Percentiles rank a stretch among this genome's conserved stretches.
Evolutionary conservation across 139 green algal species (phyloP).

Genomic region (Chlorella sp.): DNA sequence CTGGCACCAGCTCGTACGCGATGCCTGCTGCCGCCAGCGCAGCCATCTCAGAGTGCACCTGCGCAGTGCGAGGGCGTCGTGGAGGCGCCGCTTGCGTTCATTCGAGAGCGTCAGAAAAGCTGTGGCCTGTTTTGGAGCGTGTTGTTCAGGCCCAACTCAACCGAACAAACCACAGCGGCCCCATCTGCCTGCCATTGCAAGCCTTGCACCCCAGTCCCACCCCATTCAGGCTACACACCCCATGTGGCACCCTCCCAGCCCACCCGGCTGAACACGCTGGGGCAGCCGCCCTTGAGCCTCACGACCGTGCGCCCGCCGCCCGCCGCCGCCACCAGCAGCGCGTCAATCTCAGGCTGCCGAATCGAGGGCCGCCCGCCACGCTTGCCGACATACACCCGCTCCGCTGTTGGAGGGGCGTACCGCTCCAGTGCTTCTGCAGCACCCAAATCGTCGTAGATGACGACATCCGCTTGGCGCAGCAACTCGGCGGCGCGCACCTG

Average conservation of each 20-base stretch:
- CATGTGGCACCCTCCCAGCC: too few relatives aligned
- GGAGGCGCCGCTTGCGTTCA: too few relatives aligned
- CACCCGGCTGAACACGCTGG: conserved; percentile 73
- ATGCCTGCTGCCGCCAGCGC: conserved; percentile 60
- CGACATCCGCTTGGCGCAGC: background rate
- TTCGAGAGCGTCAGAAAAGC: too few relatives aligned
- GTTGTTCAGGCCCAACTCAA: too few relatives aligned
- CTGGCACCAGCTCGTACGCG: conserved; percentile 74
- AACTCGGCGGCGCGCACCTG: conserved; percentile 22
- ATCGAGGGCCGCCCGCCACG: conserved; percentile 14
- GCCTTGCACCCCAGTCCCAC: too few relatives aligned
- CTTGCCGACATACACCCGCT: conserved; percentile 29
- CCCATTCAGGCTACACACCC: too few relatives aligned
- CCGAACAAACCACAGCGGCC: too few relatives aligned
- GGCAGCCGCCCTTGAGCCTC: conserved; percentile 84
- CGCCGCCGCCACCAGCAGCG: background rate
- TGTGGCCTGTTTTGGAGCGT: too few relatives aligned
- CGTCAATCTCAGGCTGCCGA: conserved; percentile 18
- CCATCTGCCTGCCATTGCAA: too few relatives aligned
- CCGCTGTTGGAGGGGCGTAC: background rate
- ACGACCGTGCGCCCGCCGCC: conserved; percentile 61
- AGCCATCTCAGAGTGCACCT: conserved; percentile 58
- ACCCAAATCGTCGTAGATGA: conserved; percentile 16
- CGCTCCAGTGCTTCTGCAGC: background rate
- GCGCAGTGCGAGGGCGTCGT: too few relatives aligned